These are phyloP conservation scores for Nicotiana undulata DNA, from an alignment of 257 asterid genomes.

Conservation along the genomic window DNA sequence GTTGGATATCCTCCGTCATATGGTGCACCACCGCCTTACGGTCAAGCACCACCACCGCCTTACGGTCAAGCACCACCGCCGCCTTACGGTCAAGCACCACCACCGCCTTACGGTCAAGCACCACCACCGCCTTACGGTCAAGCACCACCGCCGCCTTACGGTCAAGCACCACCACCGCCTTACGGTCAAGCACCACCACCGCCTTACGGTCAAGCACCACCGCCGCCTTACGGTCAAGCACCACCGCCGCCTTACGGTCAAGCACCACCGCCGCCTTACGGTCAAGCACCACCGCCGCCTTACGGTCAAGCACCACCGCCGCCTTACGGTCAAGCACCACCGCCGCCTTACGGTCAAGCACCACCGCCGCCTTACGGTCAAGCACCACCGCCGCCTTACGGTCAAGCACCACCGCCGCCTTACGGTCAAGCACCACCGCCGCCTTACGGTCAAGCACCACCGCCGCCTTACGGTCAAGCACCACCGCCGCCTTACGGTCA, in stretches of 20 bases:
- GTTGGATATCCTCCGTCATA: constrained; percentile 25
- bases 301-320: constrained; percentile 5
- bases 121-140: constrained; percentile 6
- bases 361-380: constrained; percentile 6
- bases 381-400: background rate
- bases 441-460: background rate
- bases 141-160: background rate
- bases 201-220: background rate
- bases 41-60: too few species aligned
- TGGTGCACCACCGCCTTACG: constrained; percentile 12
- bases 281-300: background rate
- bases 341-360: background rate
- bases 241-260: constrained; percentile 6
- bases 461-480: background rate
- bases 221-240: background rate
- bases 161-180: background rate
- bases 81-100: background rate
- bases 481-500: constrained; percentile 7
- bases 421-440: constrained; percentile 5
- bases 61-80: constrained; percentile 5
- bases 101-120: background rate
- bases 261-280: background rate
- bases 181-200: constrained; percentile 5
- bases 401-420: background rate
- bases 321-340: background rate